Base-by-base conservation (phyloP, 306 rosid genomes). In the Cicer judaicum region DNA sequence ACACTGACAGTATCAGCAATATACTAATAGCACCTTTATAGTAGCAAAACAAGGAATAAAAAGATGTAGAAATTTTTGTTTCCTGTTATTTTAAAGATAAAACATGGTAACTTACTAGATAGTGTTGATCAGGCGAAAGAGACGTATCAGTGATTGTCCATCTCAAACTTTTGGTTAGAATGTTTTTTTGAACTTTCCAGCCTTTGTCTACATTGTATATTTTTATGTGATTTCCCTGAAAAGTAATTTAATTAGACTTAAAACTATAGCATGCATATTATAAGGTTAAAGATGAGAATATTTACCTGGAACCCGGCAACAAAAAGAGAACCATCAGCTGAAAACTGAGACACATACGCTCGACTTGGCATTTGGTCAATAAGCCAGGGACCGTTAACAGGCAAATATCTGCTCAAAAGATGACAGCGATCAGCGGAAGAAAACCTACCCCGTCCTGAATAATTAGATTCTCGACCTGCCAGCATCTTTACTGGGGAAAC, bases 71-170 rank as follows among this genome's bases (percentile, higher is more conserved):
- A 15, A 50, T 29, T 29, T 29, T 36, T 62, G 29, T n/a, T 62
- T 68, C 50, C 11, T n/a, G 50, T 62, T 44, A 68, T 68, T 41
- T 12, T 68, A 43, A 61, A 41, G 63, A 66, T 42, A 55, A 49
- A 69, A 56, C 50, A 47, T 18, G 38, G n/a, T 2, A 76, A 80
- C 96, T 87, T 74, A 89, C 98, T 60, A 91, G 96, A 78, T 83
- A 53, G 63, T 50, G 76, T 52, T 87, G 92, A 84, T 93, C 88
- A 1, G 93, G 89, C 72, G 97, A 93, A 79, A 93, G 94, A 83
- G 92, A 84, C 12, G 98, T 89, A 83, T 93, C 98, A 13, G 97
- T 93, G 72, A 93, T 87, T 49, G 98, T 91, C 98, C 98, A 93
- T 73, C 92, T 84, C 96, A 93, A 83, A 81, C 76, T 87, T 83